Conservation (phyloP, 129 eudicot genomes). For the Pittosporum tobira region DNA sequence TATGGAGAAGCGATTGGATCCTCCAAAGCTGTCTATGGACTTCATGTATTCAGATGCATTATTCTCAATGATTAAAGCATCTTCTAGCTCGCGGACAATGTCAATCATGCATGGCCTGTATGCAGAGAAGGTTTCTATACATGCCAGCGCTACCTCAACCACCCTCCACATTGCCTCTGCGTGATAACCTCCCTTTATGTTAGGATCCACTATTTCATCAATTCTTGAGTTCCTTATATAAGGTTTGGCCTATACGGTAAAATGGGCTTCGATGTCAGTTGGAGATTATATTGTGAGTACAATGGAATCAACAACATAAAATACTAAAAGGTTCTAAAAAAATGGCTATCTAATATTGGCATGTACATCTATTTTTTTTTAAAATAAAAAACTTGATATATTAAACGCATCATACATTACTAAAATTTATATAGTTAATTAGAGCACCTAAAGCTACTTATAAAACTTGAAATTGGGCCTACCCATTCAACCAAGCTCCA, state of each 20-base stretch:
- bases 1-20: conserved; percentile 65
- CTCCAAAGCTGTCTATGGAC: conserved; percentile 77
- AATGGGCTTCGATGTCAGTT: background rate
- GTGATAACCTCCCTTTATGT: conserved; percentile 75
- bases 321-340: background rate
- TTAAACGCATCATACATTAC: background rate
- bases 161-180: conserved; percentile 93
- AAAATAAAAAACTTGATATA: too few species aligned
- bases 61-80: conserved; percentile 76
- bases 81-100: conserved; percentile 84
- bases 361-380: background rate
- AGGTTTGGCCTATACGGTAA: conserved; percentile 55
- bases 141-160: conserved; percentile 80
- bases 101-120: conserved; percentile 74
- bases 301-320: background rate
- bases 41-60: conserved; percentile 89
- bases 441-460: background rate
- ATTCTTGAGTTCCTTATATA: conserved; percentile 64
- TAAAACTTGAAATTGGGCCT: conserved; percentile 13
- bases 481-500: conserved; percentile 96
- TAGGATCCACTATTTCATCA: conserved; percentile 78
- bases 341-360: background rate
- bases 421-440: background rate
- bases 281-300: background rate
- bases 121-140: conserved; percentile 67